phyloP scores from a whole-genome alignment of 2,329 filamentous ascomycete species.

The Penicillium hordei region DNA sequence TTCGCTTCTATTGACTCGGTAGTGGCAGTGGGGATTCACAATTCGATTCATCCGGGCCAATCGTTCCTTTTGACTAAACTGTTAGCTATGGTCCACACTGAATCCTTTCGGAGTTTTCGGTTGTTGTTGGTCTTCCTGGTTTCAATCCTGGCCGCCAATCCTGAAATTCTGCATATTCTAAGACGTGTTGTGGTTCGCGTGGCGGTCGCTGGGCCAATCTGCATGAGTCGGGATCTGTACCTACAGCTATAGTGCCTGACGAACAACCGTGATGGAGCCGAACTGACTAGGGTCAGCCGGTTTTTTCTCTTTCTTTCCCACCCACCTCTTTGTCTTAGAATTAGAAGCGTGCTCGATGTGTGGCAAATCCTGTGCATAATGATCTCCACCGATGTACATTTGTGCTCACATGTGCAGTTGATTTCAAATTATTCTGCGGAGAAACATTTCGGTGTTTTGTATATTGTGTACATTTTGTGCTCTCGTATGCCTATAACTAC shows the following conservation, averaged over 20 bases:
- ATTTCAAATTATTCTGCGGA: constrained; percentile 9
- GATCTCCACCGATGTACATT: background rate
- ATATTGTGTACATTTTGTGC: background rate
- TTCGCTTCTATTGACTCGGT: constrained; percentile 12
- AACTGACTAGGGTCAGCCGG: constrained; percentile 12
- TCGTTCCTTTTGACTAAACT: background rate
- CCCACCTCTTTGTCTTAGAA: constrained; percentile 4
- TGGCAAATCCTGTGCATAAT: constrained; percentile 14
- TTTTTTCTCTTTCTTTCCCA: constrained; percentile 5
- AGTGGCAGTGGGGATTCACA: background rate
- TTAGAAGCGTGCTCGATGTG: constrained; percentile 17
- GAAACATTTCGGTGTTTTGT: background rate
- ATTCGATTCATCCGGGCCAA: constrained; percentile 1
- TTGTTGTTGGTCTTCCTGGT: constrained; percentile 5
- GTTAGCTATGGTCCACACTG: background rate
- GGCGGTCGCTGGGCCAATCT: background rate
- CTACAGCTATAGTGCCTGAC: constrained; percentile 9
- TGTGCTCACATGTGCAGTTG: constrained; percentile 1
- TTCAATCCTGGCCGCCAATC: constrained; percentile 13
- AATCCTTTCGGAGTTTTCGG: constrained; percentile 1
- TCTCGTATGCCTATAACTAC: too few species aligned
- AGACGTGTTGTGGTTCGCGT: constrained; percentile 11
- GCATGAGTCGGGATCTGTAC: constrained; percentile 16
- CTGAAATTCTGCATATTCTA: constrained; percentile 9
- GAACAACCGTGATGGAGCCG: background rate